Conservation (phyloP, 371 early-diverging fungal species). For the Chytridiales sp. region DNA sequence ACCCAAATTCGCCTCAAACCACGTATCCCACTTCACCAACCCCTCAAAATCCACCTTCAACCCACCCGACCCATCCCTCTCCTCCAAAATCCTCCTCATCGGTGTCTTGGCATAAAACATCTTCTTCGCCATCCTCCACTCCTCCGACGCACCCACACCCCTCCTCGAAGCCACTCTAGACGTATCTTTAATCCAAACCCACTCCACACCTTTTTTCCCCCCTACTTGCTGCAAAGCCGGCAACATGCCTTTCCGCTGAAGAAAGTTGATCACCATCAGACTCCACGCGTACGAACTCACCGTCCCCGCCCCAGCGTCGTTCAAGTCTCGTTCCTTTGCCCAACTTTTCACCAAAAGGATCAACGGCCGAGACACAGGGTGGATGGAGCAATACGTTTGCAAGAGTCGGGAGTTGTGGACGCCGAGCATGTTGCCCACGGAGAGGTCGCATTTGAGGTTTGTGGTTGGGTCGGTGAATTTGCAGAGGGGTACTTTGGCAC, state of each 20-base stretch:
- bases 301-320: constrained; percentile 51
- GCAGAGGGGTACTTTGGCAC: constrained; percentile 63
- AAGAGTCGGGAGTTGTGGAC: constrained; percentile 77
- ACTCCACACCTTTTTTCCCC: too few species aligned
- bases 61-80: too few species aligned
- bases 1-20: constrained; percentile 2
- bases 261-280: constrained; percentile 37
- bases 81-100: too few species aligned
- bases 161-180: too few species aligned
- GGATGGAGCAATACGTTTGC: constrained; percentile 68
- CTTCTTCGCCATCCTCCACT: too few species aligned
- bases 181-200: too few species aligned
- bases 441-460: constrained; percentile 73
- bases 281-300: constrained; percentile 39
- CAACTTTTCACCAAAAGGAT: constrained; percentile 79
- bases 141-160: too few species aligned
- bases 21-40: constrained; percentile 29
- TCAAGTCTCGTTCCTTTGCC: constrained; percentile 70
- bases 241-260: constrained; percentile 33
- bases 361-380: constrained; percentile 74
- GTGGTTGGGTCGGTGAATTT: constrained; percentile 62
- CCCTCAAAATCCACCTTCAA: too few species aligned
- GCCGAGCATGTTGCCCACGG: constrained; percentile 77
- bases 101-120: too few species aligned
- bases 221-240: constrained; percentile 41